Conservation (phyloP, 352 stramenopile genomes). For the Globisporangium alternatum region DNA sequence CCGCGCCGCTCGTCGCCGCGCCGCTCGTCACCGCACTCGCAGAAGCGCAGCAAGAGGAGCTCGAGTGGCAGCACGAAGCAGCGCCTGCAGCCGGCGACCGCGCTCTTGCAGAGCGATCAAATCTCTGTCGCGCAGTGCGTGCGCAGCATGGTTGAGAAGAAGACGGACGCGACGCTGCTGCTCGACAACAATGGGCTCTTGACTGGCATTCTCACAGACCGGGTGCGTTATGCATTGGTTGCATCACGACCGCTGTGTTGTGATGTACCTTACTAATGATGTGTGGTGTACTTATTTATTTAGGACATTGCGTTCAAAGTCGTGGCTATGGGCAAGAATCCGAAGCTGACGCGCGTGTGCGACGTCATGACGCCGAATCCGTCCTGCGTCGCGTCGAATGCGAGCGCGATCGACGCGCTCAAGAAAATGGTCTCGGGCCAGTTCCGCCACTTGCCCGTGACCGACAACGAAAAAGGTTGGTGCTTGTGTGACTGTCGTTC, state of each 20-base stretch:
- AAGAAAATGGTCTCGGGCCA: conserved; percentile 95
- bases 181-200: conserved; percentile 85
- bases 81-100: conserved; percentile 57
- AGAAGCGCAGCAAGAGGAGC: conserved; percentile 20
- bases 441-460: conserved; percentile 96
- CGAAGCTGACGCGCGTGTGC: conserved; percentile 67
- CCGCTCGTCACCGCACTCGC: too few species aligned
- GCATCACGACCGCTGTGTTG: neutral
- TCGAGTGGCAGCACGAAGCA: conserved; percentile 32
- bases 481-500: neutral
- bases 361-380: conserved; percentile 95
- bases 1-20: conserved; percentile 12
- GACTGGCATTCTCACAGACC: conserved; percentile 95
- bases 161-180: conserved; percentile 92
- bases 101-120: conserved; percentile 73
- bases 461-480: conserved; percentile 76
- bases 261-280: neutral
- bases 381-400: conserved; percentile 91
- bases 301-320: conserved; percentile 94
- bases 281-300: neutral
- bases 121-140: conserved; percentile 73
- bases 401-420: conserved; percentile 94
- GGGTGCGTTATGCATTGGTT: conserved; percentile 29
- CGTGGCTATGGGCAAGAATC: conserved; percentile 86
- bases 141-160: conserved; percentile 84